Evolutionary conservation across 2,329 filamentous ascomycete species (phyloP).

Genomic region (Fonsecaea pugnacius): DNA sequence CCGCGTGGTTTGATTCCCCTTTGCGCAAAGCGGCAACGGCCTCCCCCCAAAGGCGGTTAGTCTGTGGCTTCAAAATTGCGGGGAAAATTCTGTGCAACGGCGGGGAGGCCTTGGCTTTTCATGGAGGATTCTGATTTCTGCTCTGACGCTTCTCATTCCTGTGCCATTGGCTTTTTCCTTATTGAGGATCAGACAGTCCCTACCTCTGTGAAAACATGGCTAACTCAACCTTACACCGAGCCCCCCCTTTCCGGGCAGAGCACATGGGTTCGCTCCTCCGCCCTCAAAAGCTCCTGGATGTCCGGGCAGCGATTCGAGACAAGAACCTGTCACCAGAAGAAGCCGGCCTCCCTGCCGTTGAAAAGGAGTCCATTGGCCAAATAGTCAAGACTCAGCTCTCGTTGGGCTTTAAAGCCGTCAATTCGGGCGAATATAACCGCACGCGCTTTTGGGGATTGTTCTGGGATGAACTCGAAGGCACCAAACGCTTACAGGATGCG

Average conservation of each 20-base stretch:
- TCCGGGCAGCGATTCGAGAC: conserved; percentile 55
- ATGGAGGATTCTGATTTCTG: conserved; percentile 4
- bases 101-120: not conserved
- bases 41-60: not conserved
- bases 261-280: conserved; percentile 74
- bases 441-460: conserved; percentile 59
- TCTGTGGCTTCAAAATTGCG: not conserved
- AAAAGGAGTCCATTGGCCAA: conserved; percentile 68
- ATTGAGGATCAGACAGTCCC: not conserved
- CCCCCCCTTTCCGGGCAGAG: conserved; percentile 70
- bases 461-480: conserved; percentile 61
- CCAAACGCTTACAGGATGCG: conserved; percentile 56
- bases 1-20: not conserved
- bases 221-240: conserved; percentile 20
- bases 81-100: not conserved
- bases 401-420: conserved; percentile 66
- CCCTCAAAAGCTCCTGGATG: conserved; percentile 64
- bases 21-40: not conserved
- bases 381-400: conserved; percentile 68
- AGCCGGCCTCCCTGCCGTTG: conserved; percentile 63
- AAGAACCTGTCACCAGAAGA: conserved; percentile 34
- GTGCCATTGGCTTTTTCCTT: not conserved
- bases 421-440: conserved; percentile 58
- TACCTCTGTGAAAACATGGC: conserved; percentile 20
- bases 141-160: not conserved